These are phyloP conservation scores for Neofusicoccum umdonicola DNA, from an alignment of 2,329 filamentous ascomycete genomes.

Conservation along the genomic window DNA sequence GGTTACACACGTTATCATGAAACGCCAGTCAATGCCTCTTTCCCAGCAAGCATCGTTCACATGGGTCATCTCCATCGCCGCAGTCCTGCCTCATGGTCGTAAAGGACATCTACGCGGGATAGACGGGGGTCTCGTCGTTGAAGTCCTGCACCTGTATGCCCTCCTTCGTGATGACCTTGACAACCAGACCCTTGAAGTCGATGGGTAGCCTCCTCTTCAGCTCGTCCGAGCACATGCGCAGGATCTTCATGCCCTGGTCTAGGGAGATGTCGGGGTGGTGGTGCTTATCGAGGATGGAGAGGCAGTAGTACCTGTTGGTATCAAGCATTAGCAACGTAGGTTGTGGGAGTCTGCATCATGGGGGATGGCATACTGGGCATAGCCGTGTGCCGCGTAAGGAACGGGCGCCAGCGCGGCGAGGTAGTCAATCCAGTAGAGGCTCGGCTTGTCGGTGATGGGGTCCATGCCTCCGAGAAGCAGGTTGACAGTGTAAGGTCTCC, in stretches of 20 bases:
- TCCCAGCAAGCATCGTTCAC: neutral
- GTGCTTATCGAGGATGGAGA: conserved; percentile 97
- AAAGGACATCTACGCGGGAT: conserved; percentile 27
- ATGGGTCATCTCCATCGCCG: neutral
- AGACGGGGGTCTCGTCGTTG: conserved; percentile 74
- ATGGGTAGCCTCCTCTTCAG: conserved; percentile 94
- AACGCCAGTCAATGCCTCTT: neutral
- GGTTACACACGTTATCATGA: too few relatives aligned
- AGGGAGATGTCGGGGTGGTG: conserved; percentile 92
- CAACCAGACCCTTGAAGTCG: conserved; percentile 94
- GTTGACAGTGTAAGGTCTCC: conserved; percentile 96
- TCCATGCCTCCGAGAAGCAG: conserved; percentile 92
- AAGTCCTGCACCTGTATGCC: conserved; percentile 83
- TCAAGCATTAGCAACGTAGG: neutral
- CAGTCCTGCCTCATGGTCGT: neutral
- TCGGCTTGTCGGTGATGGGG: conserved; percentile 84
- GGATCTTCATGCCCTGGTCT: conserved; percentile 84
- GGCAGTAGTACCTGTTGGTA: conserved; percentile 81
- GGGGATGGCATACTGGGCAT: conserved; percentile 73
- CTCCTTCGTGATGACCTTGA: conserved; percentile 94
- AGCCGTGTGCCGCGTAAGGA: conserved; percentile 95
- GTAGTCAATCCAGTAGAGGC: conserved; percentile 96
- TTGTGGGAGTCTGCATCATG: too few relatives aligned
- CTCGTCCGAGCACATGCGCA: conserved; percentile 95
- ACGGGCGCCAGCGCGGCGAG: conserved; percentile 83